These are phyloP conservation scores for Oehlia diaphana DNA, from an alignment of 192 early-diverging fungal genomes.

Conservation along the genomic window DNA sequence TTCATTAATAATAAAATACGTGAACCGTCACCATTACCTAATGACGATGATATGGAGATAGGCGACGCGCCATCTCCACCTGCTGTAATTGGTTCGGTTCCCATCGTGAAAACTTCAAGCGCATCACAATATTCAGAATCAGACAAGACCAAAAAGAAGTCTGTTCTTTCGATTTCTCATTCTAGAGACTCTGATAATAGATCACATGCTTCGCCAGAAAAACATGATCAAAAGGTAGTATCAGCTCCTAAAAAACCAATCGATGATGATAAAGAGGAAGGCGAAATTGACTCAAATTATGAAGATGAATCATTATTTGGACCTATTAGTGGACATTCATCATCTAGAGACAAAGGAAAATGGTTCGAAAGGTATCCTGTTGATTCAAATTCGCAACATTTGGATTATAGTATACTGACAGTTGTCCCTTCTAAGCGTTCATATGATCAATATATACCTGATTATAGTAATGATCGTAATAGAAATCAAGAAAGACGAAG, in stretches of 20 bases:
- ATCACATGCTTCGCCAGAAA: not conserved
- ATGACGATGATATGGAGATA: conserved; percentile 47
- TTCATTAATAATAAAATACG: not conserved
- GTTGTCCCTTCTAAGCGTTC: conserved; percentile 2
- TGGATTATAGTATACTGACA: not conserved
- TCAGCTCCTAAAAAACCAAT: not conserved
- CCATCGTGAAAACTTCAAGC: not conserved
- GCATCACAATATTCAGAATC: not conserved
- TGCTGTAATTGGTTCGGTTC: not conserved
- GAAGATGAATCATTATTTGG: not conserved
- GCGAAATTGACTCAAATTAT: conserved; percentile 8
- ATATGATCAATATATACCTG: not conserved
- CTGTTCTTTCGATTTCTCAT: conserved; percentile 6
- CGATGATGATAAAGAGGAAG: conserved; percentile 11
- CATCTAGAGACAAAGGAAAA: not conserved
- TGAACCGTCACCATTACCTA: conserved; percentile 34
- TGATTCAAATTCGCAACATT: conserved; percentile 4
- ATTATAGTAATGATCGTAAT: conserved; percentile 10
- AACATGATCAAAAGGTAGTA: not conserved
- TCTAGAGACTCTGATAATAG: not conserved
- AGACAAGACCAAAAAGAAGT: not conserved
- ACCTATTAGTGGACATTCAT: not conserved
- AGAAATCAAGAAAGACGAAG: not conserved
- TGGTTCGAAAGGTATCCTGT: not conserved
- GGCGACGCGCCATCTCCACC: conserved; percentile 45